Evolutionary conservation across 2,329 filamentous ascomycete species (phyloP).

Genomic region (Cladosporium cucumerinum): DNA sequence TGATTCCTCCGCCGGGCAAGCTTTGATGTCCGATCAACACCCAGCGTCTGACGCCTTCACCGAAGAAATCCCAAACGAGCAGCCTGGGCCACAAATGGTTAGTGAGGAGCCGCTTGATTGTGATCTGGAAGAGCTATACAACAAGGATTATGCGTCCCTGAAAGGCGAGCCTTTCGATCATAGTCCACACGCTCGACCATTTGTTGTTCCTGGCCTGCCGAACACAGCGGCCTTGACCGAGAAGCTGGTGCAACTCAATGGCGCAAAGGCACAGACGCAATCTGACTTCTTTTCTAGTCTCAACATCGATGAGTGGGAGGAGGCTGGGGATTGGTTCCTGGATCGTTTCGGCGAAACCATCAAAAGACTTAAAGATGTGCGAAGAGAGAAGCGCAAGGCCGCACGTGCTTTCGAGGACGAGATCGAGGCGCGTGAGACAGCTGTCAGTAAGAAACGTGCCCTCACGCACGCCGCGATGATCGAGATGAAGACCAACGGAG

Average conservation of each 20-base stretch:
- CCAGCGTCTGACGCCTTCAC: neutral
- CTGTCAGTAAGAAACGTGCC: slow-evolving; percentile 48
- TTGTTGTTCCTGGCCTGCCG: slow-evolving; percentile 14
- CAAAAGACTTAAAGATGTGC: slow-evolving; percentile 49
- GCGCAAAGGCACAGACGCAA: slow-evolving; percentile 36
- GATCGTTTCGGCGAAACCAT: slow-evolving; percentile 53
- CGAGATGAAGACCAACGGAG: slow-evolving; percentile 53
- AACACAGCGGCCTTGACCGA: slow-evolving; percentile 22
- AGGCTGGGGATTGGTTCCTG: slow-evolving; percentile 60
- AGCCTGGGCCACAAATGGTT: neutral
- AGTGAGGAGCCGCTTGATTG: slow-evolving; percentile 27
- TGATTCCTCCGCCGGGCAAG: neutral
- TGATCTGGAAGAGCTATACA: slow-evolving; percentile 23
- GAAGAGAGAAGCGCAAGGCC: slow-evolving; percentile 53
- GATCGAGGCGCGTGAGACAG: slow-evolving; percentile 51
- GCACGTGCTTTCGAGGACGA: slow-evolving; percentile 54
- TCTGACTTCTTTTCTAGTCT: slow-evolving; percentile 51
- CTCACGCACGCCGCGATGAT: slow-evolving; percentile 39
- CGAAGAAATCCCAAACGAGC: neutral
- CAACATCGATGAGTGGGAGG: slow-evolving; percentile 56
- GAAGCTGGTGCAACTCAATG: slow-evolving; percentile 22
- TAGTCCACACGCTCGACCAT: slow-evolving; percentile 22
- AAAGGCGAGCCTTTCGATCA: slow-evolving; percentile 29
- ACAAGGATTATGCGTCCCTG: slow-evolving; percentile 29
- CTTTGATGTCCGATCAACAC: neutral